These are phyloP conservation scores for Aquilaria malaccensis DNA, from an alignment of 345 rosid species.

Conservation along the genomic window DNA sequence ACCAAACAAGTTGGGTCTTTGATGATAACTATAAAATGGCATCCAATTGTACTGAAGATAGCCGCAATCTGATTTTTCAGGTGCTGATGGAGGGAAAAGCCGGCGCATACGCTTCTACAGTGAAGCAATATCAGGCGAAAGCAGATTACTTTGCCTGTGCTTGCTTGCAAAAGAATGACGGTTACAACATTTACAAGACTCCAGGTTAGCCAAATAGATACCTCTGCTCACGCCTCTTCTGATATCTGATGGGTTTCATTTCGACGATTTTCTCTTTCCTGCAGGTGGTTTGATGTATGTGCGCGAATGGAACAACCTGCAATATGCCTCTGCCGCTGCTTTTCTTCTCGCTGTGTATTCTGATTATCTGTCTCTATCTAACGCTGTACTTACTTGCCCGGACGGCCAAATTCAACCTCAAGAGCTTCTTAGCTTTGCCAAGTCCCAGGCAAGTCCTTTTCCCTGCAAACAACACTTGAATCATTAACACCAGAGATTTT, in stretches of 20 bases:
- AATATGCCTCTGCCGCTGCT: constrained; percentile 69
- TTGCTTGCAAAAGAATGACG: constrained; percentile 70
- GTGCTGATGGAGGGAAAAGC: constrained; percentile 51
- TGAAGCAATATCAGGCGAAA: constrained; percentile 61
- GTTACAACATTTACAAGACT: constrained; percentile 59
- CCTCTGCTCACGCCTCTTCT: background rate
- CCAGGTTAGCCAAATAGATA: constrained; percentile 33
- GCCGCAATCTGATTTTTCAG: constrained; percentile 18
- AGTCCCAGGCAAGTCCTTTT: constrained; percentile 45
- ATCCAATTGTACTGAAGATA: no score
- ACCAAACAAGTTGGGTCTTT: background rate
- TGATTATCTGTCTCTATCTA: constrained; percentile 49
- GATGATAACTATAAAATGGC: no score
- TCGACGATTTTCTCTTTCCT: background rate
- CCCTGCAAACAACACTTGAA: background rate
- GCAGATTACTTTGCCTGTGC: constrained; percentile 82
- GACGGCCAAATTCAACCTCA: constrained; percentile 46
- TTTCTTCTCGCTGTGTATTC: constrained; percentile 65
- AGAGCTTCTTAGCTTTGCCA: constrained; percentile 53
- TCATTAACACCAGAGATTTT: no score
- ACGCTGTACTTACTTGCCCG: constrained; percentile 57
- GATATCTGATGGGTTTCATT: background rate
- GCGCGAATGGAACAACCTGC: constrained; percentile 85
- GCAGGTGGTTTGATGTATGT: constrained; percentile 71
- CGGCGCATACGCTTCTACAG: constrained; percentile 29